Conservation (phyloP, 23 red algal genomes). For the Chondrus crispus region DNA sequence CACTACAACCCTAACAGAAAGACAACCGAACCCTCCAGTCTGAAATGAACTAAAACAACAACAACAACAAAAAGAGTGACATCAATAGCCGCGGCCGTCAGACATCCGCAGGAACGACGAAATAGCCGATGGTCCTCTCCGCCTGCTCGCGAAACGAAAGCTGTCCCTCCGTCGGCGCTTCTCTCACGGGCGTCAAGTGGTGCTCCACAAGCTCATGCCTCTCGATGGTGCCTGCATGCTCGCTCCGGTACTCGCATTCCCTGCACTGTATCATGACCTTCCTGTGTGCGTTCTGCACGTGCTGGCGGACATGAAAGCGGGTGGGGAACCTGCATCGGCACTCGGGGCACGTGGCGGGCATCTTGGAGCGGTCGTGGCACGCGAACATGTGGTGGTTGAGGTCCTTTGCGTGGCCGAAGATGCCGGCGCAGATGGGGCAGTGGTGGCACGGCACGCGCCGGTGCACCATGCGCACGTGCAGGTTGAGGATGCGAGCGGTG, state of each 20-base stretch:
- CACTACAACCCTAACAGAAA: too few species aligned
- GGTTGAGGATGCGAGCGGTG: slow-evolving; percentile 34
- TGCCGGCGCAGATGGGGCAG: slow-evolving; percentile 23
- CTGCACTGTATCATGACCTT: neutral
- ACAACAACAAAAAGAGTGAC: neutral
- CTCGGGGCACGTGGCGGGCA: neutral
- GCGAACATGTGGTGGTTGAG: slow-evolving; percentile 9
- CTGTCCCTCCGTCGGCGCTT: neutral
- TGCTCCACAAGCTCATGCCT: neutral
- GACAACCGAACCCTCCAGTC: neutral
- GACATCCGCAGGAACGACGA: too few species aligned
- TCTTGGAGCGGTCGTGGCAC: neutral
- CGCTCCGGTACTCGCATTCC: neutral
- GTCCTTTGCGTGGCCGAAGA: slow-evolving; percentile 20
- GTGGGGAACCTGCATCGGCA: neutral
- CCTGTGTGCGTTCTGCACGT: neutral
- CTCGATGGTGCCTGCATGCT: neutral
- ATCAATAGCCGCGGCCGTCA: neutral
- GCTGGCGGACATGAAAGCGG: neutral
- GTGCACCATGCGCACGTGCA: slow-evolving; percentile 32
- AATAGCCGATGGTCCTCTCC: neutral
- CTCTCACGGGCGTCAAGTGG: neutral
- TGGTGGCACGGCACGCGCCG: neutral
- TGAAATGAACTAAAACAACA: neutral
- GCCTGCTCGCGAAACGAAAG: neutral